These are phyloP conservation scores for Penicillium cataractarum DNA, from an alignment of 495 filamentous ascomycete species.

Conservation along the genomic window DNA sequence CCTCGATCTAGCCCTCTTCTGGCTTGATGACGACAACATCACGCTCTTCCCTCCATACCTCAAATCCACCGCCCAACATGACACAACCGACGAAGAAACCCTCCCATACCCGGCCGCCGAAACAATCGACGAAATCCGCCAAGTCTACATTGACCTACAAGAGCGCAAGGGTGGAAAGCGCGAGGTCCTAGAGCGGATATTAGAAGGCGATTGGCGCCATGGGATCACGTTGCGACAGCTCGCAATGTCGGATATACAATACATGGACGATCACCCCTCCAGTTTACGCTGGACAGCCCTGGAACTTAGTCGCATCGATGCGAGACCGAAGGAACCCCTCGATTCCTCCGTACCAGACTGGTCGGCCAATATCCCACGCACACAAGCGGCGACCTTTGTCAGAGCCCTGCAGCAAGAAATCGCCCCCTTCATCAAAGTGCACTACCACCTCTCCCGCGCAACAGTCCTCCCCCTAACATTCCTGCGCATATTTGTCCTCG, in stretches of 20 bases:
- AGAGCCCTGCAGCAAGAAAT: slow-evolving; percentile 71
- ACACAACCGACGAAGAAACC: slow-evolving; percentile 40
- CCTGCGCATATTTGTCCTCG: slow-evolving; percentile 72
- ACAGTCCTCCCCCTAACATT: slow-evolving; percentile 65
- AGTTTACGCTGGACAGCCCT: slow-evolving; percentile 78
- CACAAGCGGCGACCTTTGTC: slow-evolving; percentile 77
- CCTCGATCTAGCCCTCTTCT: slow-evolving; percentile 68
- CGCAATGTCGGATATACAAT: slow-evolving; percentile 77
- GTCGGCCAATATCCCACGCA: slow-evolving; percentile 62
- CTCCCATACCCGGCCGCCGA: slow-evolving; percentile 64
- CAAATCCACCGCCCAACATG: slow-evolving; percentile 28
- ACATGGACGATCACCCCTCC: slow-evolving; percentile 75
- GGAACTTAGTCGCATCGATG: slow-evolving; percentile 49
- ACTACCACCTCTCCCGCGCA: slow-evolving; percentile 73
- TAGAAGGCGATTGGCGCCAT: slow-evolving; percentile 81
- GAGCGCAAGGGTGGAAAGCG: slow-evolving; percentile 67
- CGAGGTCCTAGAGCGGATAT: slow-evolving; percentile 75
- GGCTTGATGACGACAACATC: slow-evolving; percentile 68
- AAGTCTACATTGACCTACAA: slow-evolving; percentile 60
- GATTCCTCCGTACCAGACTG: slow-evolving; percentile 34
- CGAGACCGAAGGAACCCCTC: slow-evolving; percentile 5
- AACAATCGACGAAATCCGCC: slow-evolving; percentile 62
- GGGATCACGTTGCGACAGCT: slow-evolving; percentile 78
- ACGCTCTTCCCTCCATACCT: slow-evolving; percentile 53
- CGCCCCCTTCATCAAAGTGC: slow-evolving; percentile 74